Base-by-base conservation (phyloP, 2,329 filamentous ascomycete species). In the Tolypocladium pustulatum region DNA sequence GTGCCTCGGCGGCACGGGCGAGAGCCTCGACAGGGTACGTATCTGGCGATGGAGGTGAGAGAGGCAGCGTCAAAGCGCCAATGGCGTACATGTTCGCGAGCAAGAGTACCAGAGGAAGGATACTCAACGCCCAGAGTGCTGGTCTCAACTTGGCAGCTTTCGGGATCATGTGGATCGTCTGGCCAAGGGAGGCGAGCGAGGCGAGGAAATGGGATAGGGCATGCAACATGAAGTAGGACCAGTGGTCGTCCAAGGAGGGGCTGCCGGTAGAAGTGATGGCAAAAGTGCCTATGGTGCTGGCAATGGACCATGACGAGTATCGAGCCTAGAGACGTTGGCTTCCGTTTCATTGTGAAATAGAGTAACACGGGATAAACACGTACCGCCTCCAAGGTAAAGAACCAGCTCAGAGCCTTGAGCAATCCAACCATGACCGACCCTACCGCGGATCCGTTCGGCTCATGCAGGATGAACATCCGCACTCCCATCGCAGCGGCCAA, bases 1-100 rank as follows among this genome's bases (percentile, higher is more conserved):
- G 53, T 0, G 25, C 22, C 7, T 65, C 67, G 0, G 73, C 72
- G 1, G 63, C 58, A 0, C 61, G 59, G 1, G 68, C 65, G 0
- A 78, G 58, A 0, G 58, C 36, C 43, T 75, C 71, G 12, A 76
- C 62, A 0, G 76, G 75, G 57, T 78, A 75, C 9, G n/a, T 58
- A 0, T 65, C 52, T 2, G 57, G 25, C 0, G 46, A 27, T 13
- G 54, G 36, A n/a, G 30, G 2, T 0, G 46, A 27, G 15, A 55
- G 36, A n/a, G 30, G 2, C 30, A 6, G 6, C 2, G 49, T 56
- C 17, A 64, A 52, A 0, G 37, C 17, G 3, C 57, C 51, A 22
- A 74, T 71, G 8, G 63, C 60, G 9, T 60, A 58, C 2, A 69
- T 25, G 22, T 72, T 72, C 6, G 61, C 59, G 0, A 73, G 3